Evolutionary conservation across 2,329 filamentous ascomycete genomes (phyloP).

Genomic region (Chrysosphaeria jannelii): DNA sequence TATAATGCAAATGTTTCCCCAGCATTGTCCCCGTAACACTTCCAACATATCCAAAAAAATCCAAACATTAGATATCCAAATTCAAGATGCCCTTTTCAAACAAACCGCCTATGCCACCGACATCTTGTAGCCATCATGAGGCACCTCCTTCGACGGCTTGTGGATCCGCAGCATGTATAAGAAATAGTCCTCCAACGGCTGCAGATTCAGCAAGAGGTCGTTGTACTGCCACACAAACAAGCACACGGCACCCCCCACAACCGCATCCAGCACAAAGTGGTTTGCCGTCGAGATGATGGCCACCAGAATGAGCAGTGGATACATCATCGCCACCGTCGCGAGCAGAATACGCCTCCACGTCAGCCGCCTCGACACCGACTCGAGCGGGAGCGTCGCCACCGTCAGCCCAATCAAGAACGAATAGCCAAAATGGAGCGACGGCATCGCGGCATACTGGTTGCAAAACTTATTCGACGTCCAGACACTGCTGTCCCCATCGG

Average conservation of each 20-base stretch:
- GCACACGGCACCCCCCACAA: constrained; percentile 36
- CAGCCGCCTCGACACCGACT: constrained; percentile 9
- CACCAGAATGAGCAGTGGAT: constrained; percentile 31
- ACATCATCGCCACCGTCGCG: constrained; percentile 22
- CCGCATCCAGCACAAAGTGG: constrained; percentile 41
- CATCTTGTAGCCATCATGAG: constrained; percentile 1
- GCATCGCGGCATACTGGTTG: constrained; percentile 46
- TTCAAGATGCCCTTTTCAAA: too few species aligned
- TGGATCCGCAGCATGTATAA: constrained; percentile 13
- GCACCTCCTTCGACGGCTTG: constrained; percentile 2
- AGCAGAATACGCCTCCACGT: constrained; percentile 18
- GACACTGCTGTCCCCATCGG: constrained; percentile 28
- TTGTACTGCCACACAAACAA: constrained; percentile 28
- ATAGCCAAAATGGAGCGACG: constrained; percentile 47
- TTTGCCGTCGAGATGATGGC: constrained; percentile 45
- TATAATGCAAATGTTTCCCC: too few species aligned
- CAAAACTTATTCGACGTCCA: constrained; percentile 47
- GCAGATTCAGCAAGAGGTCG: constrained; percentile 25
- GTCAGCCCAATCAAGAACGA: constrained; percentile 43
- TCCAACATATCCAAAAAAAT: too few species aligned
- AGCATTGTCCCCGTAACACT: too few species aligned
- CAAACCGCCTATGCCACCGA: too few species aligned
- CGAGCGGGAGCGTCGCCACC: constrained; percentile 30
- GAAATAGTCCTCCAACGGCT: constrained; percentile 34
- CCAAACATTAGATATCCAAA: too few species aligned